These are phyloP conservation scores for Candolleomyces aberdarensis DNA, from an alignment of 768 basidiomycete genomes.

Conservation along the genomic window DNA sequence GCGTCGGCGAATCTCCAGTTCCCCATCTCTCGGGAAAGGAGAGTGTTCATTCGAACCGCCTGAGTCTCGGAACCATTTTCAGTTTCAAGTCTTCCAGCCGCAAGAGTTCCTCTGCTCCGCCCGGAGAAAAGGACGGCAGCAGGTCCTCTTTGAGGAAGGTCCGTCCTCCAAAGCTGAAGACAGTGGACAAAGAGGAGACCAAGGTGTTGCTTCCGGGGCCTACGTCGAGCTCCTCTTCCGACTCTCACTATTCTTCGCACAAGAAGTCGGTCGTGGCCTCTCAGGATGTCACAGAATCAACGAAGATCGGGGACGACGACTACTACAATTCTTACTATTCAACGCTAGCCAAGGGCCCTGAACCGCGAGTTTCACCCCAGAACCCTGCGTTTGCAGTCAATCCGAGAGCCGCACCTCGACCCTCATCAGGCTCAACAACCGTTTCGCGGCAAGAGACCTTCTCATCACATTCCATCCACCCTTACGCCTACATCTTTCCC, in stretches of 20 bases:
- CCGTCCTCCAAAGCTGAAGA: slow-evolving; percentile 1
- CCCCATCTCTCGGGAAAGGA: slow-evolving; percentile 32
- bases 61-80: slow-evolving; percentile 55
- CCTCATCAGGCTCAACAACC: slow-evolving; percentile 11
- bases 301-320: slow-evolving; percentile 35
- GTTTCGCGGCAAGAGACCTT: slow-evolving; percentile 20
- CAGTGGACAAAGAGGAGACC: not conserved
- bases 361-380: slow-evolving; percentile 8
- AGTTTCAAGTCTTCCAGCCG: slow-evolving; percentile 32
- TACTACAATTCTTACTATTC: slow-evolving; percentile 53
- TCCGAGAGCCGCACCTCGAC: slow-evolving; percentile 8
- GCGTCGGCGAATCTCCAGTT: slow-evolving; percentile 64
- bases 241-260: not conserved
- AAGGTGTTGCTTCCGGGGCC: not conserved
- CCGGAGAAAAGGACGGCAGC: not conserved
- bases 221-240: not conserved
- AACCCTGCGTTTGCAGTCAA: not conserved
- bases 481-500: slow-evolving; percentile 48
- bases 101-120: not conserved
- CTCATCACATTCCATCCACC: slow-evolving; percentile 36
- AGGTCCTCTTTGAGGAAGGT: not conserved
- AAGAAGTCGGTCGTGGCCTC: not conserved
- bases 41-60: slow-evolving; percentile 30
- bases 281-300: slow-evolving; percentile 3
- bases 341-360: slow-evolving; percentile 23